Percentiles rank a stretch among this genome's conserved stretches.
Evolutionary conservation across 1,284 basidiomycete genomes (phyloP).

Genomic region (Marasmius fiardii): DNA sequence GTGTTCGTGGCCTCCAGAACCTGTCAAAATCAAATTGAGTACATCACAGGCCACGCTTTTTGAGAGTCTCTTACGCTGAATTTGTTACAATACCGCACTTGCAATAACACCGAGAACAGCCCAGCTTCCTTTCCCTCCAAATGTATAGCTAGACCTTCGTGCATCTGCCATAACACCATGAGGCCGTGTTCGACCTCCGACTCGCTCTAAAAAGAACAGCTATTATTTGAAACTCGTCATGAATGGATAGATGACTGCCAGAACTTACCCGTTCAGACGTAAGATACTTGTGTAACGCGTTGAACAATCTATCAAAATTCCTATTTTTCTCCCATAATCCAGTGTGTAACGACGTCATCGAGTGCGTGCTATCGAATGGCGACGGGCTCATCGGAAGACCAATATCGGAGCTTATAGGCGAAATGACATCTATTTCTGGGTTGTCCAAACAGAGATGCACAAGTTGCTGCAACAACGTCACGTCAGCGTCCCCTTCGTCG

Average conservation of each 20-base stretch:
- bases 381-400: conserved; percentile 45
- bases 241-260: conserved; percentile 8
- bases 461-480: conserved; percentile 54
- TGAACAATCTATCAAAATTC: conserved; percentile 63
- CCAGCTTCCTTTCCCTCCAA: conserved; percentile 74
- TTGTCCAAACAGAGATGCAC: conserved; percentile 59
- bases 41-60: too few relatives aligned
- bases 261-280: conserved; percentile 51
- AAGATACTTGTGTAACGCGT: conserved; percentile 57
- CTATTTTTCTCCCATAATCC: conserved; percentile 67
- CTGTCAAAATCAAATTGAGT: conserved; percentile 31
- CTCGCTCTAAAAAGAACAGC: conserved; percentile 39
- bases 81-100: conserved; percentile 65
- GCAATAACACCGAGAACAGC: conserved; percentile 60
- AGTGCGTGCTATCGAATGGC: conserved; percentile 39
- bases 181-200: conserved; percentile 70
- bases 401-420: conserved; percentile 40
- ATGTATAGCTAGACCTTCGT: conserved; percentile 62
- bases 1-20: conserved; percentile 77
- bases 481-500: conserved; percentile 47
- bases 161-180: conserved; percentile 73
- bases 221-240: conserved; percentile 16
- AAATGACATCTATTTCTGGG: conserved; percentile 44
- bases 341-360: conserved; percentile 39
- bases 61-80: conserved; percentile 59